phyloP scores from a whole-genome alignment of 1,139 yeast genomes.

The Debaryomyces subglobosus region DNA sequence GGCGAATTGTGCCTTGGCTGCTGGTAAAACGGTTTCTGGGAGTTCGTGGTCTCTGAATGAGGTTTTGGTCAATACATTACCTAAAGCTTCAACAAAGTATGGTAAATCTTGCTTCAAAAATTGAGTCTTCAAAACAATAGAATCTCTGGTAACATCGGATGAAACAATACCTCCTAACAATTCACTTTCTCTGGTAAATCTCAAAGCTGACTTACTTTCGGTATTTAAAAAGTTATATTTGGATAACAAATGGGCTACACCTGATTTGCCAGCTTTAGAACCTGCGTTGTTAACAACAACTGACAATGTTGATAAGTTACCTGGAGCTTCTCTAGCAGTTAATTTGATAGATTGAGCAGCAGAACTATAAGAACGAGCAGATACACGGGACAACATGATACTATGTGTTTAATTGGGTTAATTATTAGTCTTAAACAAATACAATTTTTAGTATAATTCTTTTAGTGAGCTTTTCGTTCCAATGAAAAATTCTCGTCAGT shows the following conservation, averaged over 20 bases:
- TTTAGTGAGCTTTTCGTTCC: conserved; percentile 8
- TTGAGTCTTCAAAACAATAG: conserved; percentile 74
- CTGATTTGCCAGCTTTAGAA: conserved; percentile 76
- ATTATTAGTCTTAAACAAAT: conserved; percentile 6
- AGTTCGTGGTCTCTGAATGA: conserved; percentile 83
- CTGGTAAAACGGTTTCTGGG: conserved; percentile 79
- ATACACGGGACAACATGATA: conserved; percentile 47
- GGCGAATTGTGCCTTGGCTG: conserved; percentile 59
- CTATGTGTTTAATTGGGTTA: conserved; percentile 9
- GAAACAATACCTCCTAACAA: conserved; percentile 83
- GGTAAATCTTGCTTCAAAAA: conserved; percentile 91
- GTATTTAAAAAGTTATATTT: conserved; percentile 88
- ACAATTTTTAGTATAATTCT: not conserved
- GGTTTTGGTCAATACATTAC: conserved; percentile 73
- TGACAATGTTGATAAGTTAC: conserved; percentile 68
- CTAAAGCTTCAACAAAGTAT: conserved; percentile 85
- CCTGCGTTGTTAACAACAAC: conserved; percentile 84
- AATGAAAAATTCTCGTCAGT: conserved; percentile 19
- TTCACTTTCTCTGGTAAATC: conserved; percentile 94
- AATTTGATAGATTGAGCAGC: conserved; percentile 47
- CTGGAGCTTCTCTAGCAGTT: conserved; percentile 51
- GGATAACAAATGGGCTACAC: conserved; percentile 83
- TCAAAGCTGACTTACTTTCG: conserved; percentile 79
- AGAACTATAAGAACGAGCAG: conserved; percentile 53
- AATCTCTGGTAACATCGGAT: conserved; percentile 78